A percentile compares a stretch with the other conserved stretches of the same genome.
Conservation (phyloP, 768 basidiomycete species). For the Kwoniella botswanensis region DNA sequence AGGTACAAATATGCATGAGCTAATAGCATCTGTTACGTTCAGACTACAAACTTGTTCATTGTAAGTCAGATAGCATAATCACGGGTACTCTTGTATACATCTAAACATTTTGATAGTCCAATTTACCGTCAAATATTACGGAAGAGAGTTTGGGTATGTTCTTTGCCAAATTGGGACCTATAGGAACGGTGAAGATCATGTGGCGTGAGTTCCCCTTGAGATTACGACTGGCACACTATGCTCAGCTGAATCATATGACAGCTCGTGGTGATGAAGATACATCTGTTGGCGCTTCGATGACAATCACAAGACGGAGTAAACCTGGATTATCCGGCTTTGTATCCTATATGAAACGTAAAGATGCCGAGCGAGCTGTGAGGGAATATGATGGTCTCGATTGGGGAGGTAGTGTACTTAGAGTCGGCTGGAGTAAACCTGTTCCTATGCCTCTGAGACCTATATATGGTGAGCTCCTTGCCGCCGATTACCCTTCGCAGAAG, state of each 20-base stretch:
- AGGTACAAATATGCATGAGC: slow-evolving; percentile 2
- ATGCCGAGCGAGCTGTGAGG: slow-evolving; percentile 84
- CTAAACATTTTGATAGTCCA: slow-evolving; percentile 60
- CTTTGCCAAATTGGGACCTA: slow-evolving; percentile 89
- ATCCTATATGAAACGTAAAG: slow-evolving; percentile 89
- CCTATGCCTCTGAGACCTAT: slow-evolving; percentile 72
- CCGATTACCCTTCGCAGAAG: background rate
- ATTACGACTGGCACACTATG: slow-evolving; percentile 4
- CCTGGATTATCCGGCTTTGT: slow-evolving; percentile 92
- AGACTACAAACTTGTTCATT: slow-evolving; percentile 96
- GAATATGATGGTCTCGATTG: slow-evolving; percentile 93
- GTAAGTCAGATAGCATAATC: slow-evolving; percentile 54
- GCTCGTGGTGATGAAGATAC: slow-evolving; percentile 73
- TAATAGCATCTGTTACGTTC: background rate
- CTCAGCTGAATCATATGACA: slow-evolving; percentile 5
- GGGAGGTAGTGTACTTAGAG: slow-evolving; percentile 84
- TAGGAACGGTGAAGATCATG: slow-evolving; percentile 80
- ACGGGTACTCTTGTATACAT: background rate
- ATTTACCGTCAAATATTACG: slow-evolving; percentile 82
- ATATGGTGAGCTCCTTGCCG: slow-evolving; percentile 67
- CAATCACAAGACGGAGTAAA: slow-evolving; percentile 65
- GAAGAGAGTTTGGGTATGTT: slow-evolving; percentile 85
- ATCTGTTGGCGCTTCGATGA: slow-evolving; percentile 74
- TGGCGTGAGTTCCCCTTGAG: slow-evolving; percentile 66
- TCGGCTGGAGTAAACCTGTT: slow-evolving; percentile 97